These are phyloP conservation scores for Spiraea crenata DNA, from an alignment of 331 rosid species.

Conservation along the genomic window DNA sequence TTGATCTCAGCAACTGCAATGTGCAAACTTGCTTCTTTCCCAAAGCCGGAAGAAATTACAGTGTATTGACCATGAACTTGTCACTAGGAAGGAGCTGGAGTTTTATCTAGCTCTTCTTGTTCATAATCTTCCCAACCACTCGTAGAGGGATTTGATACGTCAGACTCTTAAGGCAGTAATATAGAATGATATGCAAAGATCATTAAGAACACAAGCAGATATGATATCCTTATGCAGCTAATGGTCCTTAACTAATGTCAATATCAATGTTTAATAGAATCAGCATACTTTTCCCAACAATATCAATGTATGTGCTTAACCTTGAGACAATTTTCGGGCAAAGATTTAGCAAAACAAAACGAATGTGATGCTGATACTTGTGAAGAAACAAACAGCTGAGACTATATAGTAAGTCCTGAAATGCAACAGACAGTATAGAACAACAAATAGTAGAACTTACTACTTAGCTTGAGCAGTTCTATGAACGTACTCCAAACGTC, in stretches of 20 bases:
- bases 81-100: constrained; percentile 42
- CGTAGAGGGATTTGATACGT: constrained; percentile 38
- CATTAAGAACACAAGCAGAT: no score
- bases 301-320: constrained; percentile 17
- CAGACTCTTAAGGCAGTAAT: no score
- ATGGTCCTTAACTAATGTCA: neutral
- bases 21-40: constrained; percentile 47
- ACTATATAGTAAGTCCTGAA: constrained; percentile 46
- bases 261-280: no score
- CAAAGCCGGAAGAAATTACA: neutral
- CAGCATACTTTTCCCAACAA: no score
- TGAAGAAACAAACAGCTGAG: constrained; percentile 66
- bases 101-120: constrained; percentile 41
- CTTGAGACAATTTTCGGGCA: constrained; percentile 51
- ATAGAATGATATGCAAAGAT: no score
- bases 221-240: no score
- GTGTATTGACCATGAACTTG: constrained; percentile 28
- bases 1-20: constrained; percentile 31
- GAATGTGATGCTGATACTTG: constrained; percentile 63
- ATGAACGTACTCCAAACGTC: no score
- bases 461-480: no score
- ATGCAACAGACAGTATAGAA: no score
- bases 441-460: no score
- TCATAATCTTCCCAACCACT: constrained; percentile 52
- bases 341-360: constrained; percentile 46